Conservation (phyloP, 768 basidiomycete genomes). For the Tylopilus rubrobrunneus region DNA sequence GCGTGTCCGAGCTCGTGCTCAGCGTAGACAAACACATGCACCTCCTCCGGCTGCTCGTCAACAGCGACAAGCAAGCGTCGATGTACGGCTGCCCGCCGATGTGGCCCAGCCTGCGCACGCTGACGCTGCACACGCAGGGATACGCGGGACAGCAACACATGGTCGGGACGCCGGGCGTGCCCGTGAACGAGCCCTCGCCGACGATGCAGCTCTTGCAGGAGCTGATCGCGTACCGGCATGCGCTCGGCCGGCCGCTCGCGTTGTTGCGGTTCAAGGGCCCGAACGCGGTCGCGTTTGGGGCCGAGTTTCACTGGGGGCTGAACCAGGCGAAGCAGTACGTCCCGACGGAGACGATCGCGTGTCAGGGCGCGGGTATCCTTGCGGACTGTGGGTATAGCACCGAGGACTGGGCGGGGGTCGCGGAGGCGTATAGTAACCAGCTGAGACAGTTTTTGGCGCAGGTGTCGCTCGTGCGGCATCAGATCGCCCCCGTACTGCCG, state of each 20-base stretch:
- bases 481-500: constrained; percentile 29
- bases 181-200: constrained; percentile 29
- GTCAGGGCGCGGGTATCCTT: constrained; percentile 20
- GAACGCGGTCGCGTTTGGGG: constrained; percentile 25
- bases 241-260: constrained; percentile 19
- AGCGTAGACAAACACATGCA: constrained; percentile 30
- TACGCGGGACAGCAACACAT: constrained; percentile 14
- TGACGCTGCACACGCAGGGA: constrained; percentile 31
- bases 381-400: constrained; percentile 23
- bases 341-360: constrained; percentile 18
- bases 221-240: constrained; percentile 18
- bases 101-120: constrained; percentile 24
- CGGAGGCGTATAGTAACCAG: constrained; percentile 29
- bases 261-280: constrained; percentile 29
- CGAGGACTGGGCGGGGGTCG: constrained; percentile 27
- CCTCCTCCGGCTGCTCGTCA: constrained; percentile 29
- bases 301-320: constrained; percentile 29
- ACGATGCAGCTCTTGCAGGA: constrained; percentile 30
- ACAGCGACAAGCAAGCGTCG: constrained; percentile 32
- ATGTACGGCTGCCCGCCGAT: constrained; percentile 27
- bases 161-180: constrained; percentile 17
- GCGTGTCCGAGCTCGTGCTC: constrained; percentile 29
- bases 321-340: constrained; percentile 26
- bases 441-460: constrained; percentile 30
- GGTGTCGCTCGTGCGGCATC: constrained; percentile 29